Evolutionary conservation across 352 stramenopile genomes (phyloP).

Genomic region (Globisporangium viniferum): DNA sequence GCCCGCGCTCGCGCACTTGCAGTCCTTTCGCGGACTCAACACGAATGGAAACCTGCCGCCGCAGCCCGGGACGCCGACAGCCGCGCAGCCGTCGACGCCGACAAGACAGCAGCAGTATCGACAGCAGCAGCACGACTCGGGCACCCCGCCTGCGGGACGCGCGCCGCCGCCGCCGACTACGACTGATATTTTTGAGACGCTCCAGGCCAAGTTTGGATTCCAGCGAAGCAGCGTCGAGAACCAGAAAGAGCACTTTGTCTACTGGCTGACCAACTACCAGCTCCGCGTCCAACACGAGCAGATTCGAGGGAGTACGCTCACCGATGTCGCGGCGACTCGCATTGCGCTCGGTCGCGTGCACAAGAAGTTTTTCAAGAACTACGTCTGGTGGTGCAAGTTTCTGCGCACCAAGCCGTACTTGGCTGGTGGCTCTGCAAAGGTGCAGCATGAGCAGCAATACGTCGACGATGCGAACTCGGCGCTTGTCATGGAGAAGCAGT

Average conservation of each 20-base stretch:
- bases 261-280: slow-evolving; percentile 85
- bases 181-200: slow-evolving; percentile 63
- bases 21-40: slow-evolving; percentile 47
- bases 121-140: slow-evolving; percentile 5
- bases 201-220: slow-evolving; percentile 84
- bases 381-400: slow-evolving; percentile 93
- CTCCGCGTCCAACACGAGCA: slow-evolving; percentile 54
- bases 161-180: slow-evolving; percentile 16
- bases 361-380: slow-evolving; percentile 89
- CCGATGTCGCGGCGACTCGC: slow-evolving; percentile 41
- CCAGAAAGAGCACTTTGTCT: slow-evolving; percentile 85
- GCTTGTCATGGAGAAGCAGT: slow-evolving; percentile 56
- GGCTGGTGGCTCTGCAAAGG: slow-evolving; percentile 6
- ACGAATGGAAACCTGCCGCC: background rate
- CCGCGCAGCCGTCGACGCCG: background rate
- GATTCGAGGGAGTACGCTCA: slow-evolving; percentile 25
- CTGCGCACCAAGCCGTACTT: slow-evolving; percentile 75
- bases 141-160: slow-evolving; percentile 10
- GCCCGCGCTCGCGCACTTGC: slow-evolving; percentile 48
- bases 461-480: slow-evolving; percentile 53
- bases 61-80: background rate
- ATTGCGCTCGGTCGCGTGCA: slow-evolving; percentile 60
- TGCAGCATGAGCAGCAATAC: slow-evolving; percentile 21
- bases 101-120: slow-evolving; percentile 1
- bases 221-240: slow-evolving; percentile 70